Evolutionary conservation across 257 asterid genomes (phyloP).

Genomic region (Scutellaria baicalensis): DNA sequence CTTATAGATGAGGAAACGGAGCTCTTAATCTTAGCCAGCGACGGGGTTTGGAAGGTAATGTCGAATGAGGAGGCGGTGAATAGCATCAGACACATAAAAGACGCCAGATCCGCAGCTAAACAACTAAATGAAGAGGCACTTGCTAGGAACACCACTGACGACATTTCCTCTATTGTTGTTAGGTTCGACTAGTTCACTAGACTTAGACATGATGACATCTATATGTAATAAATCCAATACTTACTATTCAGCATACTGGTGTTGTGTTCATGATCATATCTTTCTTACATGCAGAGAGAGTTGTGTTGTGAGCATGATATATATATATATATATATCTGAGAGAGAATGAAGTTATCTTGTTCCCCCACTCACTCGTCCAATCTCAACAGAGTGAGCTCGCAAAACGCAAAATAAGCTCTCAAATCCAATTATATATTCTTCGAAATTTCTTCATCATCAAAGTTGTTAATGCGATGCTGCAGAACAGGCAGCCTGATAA

Average conservation of each 20-base stretch:
- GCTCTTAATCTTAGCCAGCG: constrained; percentile 79
- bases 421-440: constrained; percentile 39
- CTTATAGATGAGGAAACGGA: constrained; percentile 63
- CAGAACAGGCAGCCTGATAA: constrained; percentile 47
- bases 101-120: constrained; percentile 64
- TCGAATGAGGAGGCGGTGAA: constrained; percentile 89
- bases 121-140: constrained; percentile 66
- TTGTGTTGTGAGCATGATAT: no score
- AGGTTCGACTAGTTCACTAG: constrained; percentile 47
- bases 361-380: no score
- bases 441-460: constrained; percentile 85
- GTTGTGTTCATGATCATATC: no score
- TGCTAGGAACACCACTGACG: constrained; percentile 65
- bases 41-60: constrained; percentile 97
- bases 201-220: no score
- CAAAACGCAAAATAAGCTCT: constrained; percentile 54
- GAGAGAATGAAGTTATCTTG: no score
- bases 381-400: no score
- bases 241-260: no score
- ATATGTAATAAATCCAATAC: no score
- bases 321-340: no score
- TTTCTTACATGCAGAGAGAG: no score
- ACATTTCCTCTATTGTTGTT: constrained; percentile 65
- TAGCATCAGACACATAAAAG: constrained; percentile 58
- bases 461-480: constrained; percentile 65